Percentiles rank a stretch among this genome's conserved stretches.
These are phyloP conservation scores for Bryoerythrophyllum caledonicum DNA, from an alignment of 225 moss, liverwort and hornwort genomes.

Conservation along the genomic window DNA sequence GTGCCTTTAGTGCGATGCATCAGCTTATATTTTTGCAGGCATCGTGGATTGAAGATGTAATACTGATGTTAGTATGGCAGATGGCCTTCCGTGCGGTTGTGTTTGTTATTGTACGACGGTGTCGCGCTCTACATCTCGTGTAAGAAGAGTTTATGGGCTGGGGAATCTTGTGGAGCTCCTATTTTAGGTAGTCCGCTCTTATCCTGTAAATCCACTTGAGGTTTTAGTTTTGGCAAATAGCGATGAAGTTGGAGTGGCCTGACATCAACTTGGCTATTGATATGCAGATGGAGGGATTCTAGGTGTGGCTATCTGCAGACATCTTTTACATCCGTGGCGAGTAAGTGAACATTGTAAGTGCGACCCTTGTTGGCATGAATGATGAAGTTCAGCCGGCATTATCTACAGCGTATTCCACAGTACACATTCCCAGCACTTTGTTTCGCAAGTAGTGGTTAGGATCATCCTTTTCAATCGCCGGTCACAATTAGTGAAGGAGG, in stretches of 20 bases:
- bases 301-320: background rate
- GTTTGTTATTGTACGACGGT: background rate
- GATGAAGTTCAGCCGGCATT: conserved; percentile 34
- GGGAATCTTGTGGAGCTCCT: background rate
- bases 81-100: background rate
- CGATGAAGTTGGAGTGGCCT: background rate
- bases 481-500: background rate
- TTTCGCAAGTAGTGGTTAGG: background rate
- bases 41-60: background rate
- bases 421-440: too few relatives aligned
- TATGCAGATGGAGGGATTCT: conserved; percentile 11
- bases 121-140: background rate
- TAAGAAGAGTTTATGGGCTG: background rate
- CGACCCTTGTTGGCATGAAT: conserved; percentile 10
- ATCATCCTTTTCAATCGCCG: background rate
- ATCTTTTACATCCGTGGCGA: too few relatives aligned
- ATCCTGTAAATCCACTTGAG: background rate
- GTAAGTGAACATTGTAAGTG: background rate
- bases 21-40: background rate
- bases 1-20: background rate
- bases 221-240: background rate
- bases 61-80: background rate
- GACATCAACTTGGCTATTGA: background rate
- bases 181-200: background rate
- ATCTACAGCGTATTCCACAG: conserved; percentile 11